Evolutionary conservation across 2,329 filamentous ascomycete genomes (phyloP).

Genomic region (Apiospora kogelbergensis): DNA sequence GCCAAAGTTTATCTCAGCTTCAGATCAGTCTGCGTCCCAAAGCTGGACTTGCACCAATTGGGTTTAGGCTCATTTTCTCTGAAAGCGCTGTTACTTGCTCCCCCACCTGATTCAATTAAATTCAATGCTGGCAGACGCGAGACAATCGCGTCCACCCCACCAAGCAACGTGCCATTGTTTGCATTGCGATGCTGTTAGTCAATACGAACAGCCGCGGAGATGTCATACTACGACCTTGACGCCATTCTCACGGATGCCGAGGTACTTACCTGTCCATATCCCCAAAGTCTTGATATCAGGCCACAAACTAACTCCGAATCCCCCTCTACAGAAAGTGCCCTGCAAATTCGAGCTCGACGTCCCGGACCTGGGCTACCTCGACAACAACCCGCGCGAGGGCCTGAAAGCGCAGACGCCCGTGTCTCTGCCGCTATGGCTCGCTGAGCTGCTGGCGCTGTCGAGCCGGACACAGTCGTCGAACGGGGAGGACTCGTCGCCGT

Average conservation of each 20-base stretch:
- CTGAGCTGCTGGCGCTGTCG: conserved; percentile 84
- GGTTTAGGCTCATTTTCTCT: too few species aligned
- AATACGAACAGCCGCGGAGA: conserved; percentile 21
- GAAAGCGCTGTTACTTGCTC: neutral
- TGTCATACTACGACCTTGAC: conserved; percentile 85
- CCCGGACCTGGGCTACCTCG: conserved; percentile 82
- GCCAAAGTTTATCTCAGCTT: neutral
- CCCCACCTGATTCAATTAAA: neutral
- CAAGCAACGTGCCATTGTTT: neutral
- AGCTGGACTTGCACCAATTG: too few species aligned
- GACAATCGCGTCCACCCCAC: conserved; percentile 1
- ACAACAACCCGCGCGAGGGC: conserved; percentile 69
- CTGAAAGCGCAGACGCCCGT: conserved; percentile 81
- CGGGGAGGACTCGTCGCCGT: conserved; percentile 48
- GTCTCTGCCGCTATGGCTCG: conserved; percentile 88
- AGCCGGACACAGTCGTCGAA: conserved; percentile 36
- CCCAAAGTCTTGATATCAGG: neutral
- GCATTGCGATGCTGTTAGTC: neutral
- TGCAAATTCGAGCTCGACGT: conserved; percentile 93
- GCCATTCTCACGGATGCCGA: conserved; percentile 84
- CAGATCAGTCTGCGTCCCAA: too few species aligned
- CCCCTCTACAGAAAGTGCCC: conserved; percentile 72
- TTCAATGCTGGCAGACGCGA: neutral
- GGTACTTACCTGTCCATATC: conserved; percentile 40
- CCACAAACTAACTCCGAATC: conserved; percentile 16